Evolutionary conservation across 345 rosid genomes (phyloP).

Genomic region (Eucalyptus cloeziana): DNA sequence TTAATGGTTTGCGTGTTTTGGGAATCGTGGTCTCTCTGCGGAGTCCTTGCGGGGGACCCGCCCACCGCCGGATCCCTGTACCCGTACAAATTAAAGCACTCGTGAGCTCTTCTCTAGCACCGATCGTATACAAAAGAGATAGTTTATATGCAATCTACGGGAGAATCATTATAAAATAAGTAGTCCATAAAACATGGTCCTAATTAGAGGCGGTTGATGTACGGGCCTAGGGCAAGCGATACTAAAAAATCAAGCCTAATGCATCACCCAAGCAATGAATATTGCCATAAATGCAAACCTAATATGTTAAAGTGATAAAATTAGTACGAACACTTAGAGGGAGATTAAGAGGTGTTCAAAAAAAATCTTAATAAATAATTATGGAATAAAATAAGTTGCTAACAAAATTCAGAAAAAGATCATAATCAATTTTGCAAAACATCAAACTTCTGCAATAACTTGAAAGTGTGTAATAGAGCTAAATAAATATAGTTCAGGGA

Average conservation of each 20-base stretch:
- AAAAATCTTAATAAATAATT: no score
- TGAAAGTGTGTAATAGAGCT: no score
- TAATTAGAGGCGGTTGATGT: not conserved
- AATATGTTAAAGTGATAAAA: no score
- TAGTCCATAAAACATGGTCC: not conserved
- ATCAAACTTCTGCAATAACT: no score
- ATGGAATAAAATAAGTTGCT: no score
- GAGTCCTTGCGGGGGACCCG: not conserved
- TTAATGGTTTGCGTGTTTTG: conserved; percentile 9
- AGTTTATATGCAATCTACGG: not conserved
- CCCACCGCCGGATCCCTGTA: conserved; percentile 2
- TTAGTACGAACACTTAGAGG: no score
- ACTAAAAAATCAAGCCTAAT: not conserved
- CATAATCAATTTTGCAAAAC: no score
- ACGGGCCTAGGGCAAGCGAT: not conserved
- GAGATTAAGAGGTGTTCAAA: no score
- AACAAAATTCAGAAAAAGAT: no score
- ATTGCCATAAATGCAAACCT: not conserved
- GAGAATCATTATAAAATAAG: not conserved
- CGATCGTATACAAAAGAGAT: not conserved
- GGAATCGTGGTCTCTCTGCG: not conserved
- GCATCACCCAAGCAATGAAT: not conserved
- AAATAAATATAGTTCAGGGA: no score
- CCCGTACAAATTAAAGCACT: not conserved
- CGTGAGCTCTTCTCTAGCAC: not conserved